These are phyloP conservation scores for Raphanus sativus DNA, from an alignment of 345 rosid genomes.

Conservation along the genomic window DNA sequence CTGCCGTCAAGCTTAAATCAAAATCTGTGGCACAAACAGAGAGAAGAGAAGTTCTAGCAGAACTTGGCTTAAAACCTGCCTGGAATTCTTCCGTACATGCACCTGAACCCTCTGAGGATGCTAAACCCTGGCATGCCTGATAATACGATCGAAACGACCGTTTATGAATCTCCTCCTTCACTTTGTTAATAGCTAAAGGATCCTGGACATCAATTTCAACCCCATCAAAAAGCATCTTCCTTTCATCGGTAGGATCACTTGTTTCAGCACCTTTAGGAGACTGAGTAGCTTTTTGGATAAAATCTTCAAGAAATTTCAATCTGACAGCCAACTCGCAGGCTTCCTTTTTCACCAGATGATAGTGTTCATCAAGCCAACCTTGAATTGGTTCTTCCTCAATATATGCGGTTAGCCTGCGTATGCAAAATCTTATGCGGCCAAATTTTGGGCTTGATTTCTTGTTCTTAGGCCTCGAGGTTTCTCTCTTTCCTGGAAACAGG, in stretches of 20 bases:
- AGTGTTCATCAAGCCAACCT: slow-evolving; percentile 99
- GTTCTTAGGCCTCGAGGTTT: slow-evolving; percentile 64
- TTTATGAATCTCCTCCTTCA: slow-evolving; percentile 68
- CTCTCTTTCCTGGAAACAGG: slow-evolving; percentile 59
- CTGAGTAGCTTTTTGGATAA: slow-evolving; percentile 45
- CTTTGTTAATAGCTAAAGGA: slow-evolving; percentile 51
- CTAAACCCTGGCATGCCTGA: slow-evolving; percentile 77
- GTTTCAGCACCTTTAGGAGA: slow-evolving; percentile 53
- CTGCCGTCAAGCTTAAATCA: slow-evolving; percentile 67
- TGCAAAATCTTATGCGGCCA: slow-evolving; percentile 71
- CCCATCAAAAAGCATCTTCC: slow-evolving; percentile 56
- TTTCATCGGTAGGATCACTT: slow-evolving; percentile 50
- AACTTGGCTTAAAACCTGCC: slow-evolving; percentile 83
- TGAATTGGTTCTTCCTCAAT: slow-evolving; percentile 97
- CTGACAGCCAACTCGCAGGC: slow-evolving; percentile 89
- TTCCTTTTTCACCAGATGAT: slow-evolving; percentile 74
- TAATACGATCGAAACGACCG: slow-evolving; percentile 81
- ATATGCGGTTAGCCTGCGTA: slow-evolving; percentile 77
- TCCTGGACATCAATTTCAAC: slow-evolving; percentile 63
- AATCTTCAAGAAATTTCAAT: slow-evolving; percentile 78
- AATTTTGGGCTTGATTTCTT: slow-evolving; percentile 73
- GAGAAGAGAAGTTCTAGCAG: slow-evolving; percentile 72
- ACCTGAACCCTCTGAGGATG: slow-evolving; percentile 78
- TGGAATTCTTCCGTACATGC: slow-evolving; percentile 80
- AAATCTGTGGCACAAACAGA: slow-evolving; percentile 84